These are phyloP conservation scores for Fonsecaea multimorphosa DNA, from an alignment of 2,329 filamentous ascomycete genomes.

Conservation along the genomic window DNA sequence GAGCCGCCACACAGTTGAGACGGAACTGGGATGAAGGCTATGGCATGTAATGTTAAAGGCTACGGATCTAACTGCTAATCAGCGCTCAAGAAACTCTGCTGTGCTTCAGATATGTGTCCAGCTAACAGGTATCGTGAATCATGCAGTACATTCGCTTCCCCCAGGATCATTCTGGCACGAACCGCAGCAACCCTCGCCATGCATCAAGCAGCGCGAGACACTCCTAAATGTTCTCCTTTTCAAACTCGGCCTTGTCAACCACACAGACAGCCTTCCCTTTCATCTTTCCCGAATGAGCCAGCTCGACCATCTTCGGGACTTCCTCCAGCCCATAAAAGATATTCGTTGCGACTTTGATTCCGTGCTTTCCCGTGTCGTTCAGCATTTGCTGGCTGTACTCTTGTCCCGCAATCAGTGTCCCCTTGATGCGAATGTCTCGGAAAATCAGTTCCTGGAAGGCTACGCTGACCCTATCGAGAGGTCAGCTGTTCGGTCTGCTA, in stretches of 20 bases:
- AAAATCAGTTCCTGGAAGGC: conserved; percentile 59
- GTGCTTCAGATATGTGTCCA: background rate
- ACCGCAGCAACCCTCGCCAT: background rate
- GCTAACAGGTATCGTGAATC: background rate
- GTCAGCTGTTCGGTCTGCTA: background rate
- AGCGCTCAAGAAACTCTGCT: background rate
- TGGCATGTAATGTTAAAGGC: background rate
- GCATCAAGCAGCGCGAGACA: background rate
- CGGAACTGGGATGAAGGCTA: too few relatives aligned
- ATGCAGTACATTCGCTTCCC: background rate
- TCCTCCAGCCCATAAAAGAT: conserved; percentile 60
- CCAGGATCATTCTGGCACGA: background rate
- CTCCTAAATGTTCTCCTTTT: conserved; percentile 20
- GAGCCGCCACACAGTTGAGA: too few relatives aligned
- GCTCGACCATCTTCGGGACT: conserved; percentile 57
- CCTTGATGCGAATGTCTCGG: conserved; percentile 59
- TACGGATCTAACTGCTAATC: too few relatives aligned
- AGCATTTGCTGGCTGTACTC: conserved; percentile 57
- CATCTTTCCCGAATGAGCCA: conserved; percentile 60
- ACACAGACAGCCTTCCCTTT: conserved; percentile 56
- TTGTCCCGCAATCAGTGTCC: conserved; percentile 53
- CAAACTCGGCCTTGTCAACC: conserved; percentile 29
- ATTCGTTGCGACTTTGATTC: conserved; percentile 59
- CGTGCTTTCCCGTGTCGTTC: conserved; percentile 52
- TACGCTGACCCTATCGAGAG: conserved; percentile 44